phyloP scores from a whole-genome alignment of 1,139 yeast genomes.

The Saccharomyces hybrid region DNA sequence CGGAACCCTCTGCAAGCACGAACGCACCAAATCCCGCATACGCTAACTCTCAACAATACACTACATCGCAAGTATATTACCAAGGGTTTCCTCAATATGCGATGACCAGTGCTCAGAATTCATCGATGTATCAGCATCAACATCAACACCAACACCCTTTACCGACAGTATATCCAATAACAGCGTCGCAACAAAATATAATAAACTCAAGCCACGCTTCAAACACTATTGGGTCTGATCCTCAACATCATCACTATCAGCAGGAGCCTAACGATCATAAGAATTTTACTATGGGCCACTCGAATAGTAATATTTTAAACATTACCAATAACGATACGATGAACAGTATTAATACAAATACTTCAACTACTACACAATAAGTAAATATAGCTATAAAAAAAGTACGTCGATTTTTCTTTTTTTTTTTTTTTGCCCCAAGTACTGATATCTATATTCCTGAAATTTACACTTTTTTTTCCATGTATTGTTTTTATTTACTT shows the following conservation, averaged over 20 bases:
- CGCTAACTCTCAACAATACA: not conserved
- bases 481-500: not conserved
- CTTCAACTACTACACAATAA: not conserved
- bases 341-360: not conserved
- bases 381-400: not conserved
- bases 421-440: not conserved
- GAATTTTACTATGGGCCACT: not conserved
- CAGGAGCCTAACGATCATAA: not conserved
- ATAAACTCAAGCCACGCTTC: not conserved
- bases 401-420: not conserved
- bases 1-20: not conserved
- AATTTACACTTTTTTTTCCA: not conserved
- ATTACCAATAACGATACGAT: not conserved
- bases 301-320: not conserved
- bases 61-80: not conserved
- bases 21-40: not conserved
- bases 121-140: constrained; percentile 10
- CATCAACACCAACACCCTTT: constrained; percentile 6
- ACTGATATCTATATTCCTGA: not conserved
- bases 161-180: constrained; percentile 4
- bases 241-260: not conserved
- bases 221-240: not conserved
- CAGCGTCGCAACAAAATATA: not conserved
- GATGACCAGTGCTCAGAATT: not conserved
- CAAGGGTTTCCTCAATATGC: not conserved